Conservation (phyloP, 2,329 filamentous ascomycete species). For the Thelonectria olida region DNA sequence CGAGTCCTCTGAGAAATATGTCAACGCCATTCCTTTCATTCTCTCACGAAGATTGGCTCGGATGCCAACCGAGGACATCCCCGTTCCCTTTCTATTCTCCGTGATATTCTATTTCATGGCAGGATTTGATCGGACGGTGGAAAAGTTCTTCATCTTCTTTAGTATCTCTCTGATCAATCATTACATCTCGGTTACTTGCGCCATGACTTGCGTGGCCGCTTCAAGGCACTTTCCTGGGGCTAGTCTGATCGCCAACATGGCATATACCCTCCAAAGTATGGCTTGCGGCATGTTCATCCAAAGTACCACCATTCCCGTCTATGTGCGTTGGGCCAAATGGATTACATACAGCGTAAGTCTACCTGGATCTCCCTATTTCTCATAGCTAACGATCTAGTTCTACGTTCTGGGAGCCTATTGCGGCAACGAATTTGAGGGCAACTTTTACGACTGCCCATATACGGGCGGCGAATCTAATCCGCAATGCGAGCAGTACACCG, state of each 20-base stretch:
- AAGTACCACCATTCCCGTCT: constrained; percentile 76
- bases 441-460: constrained; percentile 77
- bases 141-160: constrained; percentile 78
- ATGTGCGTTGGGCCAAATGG: constrained; percentile 82
- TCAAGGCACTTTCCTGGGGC: constrained; percentile 75
- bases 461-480: constrained; percentile 70
- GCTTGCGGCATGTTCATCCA: constrained; percentile 83
- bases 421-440: constrained; percentile 76
- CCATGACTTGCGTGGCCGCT: constrained; percentile 72
- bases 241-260: constrained; percentile 76
- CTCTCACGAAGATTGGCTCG: constrained; percentile 75
- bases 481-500: constrained; percentile 74
- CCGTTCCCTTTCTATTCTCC: constrained; percentile 76
- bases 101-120: constrained; percentile 82
- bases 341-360: constrained; percentile 64
- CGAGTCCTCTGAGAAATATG: constrained; percentile 77
- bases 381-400: constrained; percentile 55
- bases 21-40: constrained; percentile 74
- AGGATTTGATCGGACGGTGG: constrained; percentile 71
- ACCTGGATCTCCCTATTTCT: not conserved
- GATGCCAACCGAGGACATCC: constrained; percentile 75
- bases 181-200: constrained; percentile 77
- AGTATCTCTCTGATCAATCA: constrained; percentile 74
- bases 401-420: constrained; percentile 77
- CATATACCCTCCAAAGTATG: constrained; percentile 78